Conservation (phyloP, 2,329 filamentous ascomycete genomes). For the Penicillium sp. region DNA sequence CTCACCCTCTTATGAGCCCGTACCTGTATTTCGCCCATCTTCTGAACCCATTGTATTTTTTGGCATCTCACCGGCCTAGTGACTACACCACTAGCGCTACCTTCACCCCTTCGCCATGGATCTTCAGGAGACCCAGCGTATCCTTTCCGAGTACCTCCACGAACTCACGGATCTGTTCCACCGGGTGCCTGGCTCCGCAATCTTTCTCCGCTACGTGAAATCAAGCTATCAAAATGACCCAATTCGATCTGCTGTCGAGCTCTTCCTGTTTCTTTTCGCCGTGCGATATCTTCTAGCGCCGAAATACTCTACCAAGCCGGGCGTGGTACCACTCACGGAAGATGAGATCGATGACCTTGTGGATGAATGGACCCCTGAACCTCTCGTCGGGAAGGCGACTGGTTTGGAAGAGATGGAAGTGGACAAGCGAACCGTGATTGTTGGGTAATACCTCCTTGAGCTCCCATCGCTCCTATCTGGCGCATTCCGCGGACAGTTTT, state of each 20-base stretch:
- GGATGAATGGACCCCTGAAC: conserved; percentile 94
- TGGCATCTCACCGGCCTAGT: background rate
- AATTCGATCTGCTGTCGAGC: conserved; percentile 85
- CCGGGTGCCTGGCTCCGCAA: conserved; percentile 87
- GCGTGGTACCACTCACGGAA: conserved; percentile 83
- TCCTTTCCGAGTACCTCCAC: conserved; percentile 55
- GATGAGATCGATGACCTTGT: conserved; percentile 98
- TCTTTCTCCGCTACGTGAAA: conserved; percentile 90
- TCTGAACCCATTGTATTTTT: too few species aligned
- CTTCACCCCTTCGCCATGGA: conserved; percentile 48
- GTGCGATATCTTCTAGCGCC: conserved; percentile 89
- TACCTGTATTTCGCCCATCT: background rate
- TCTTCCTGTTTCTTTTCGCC: conserved; percentile 92
- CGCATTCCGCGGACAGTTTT: background rate
- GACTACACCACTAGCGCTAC: conserved; percentile 10
- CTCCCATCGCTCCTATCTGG: background rate
- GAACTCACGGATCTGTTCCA: conserved; percentile 69
- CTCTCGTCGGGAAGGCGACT: conserved; percentile 73
- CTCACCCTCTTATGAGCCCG: background rate
- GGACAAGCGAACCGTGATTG: conserved; percentile 81
- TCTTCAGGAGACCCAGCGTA: conserved; percentile 55
- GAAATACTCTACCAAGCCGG: conserved; percentile 89
- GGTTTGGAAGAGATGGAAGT: conserved; percentile 75
- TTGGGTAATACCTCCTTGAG: conserved; percentile 61
- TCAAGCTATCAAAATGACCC: conserved; percentile 98